Conservation (phyloP, 1,139 yeast genomes). For the Geotrichum candidum region DNA sequence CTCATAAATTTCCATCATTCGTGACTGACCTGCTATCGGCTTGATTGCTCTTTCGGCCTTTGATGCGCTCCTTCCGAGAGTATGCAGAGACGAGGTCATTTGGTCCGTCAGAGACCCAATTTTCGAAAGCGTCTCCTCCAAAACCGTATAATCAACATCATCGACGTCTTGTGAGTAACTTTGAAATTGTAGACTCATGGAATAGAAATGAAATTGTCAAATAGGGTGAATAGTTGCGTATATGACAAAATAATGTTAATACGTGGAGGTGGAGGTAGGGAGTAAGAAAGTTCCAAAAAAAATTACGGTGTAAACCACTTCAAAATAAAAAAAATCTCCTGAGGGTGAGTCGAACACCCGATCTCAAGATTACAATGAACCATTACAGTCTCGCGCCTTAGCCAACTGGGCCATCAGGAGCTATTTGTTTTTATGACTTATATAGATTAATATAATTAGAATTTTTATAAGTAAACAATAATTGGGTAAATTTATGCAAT, state of each 20-base stretch:
- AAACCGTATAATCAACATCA: conserved; percentile 78
- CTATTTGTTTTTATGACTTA: no score
- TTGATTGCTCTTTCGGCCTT: conserved; percentile 60
- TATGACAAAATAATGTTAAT: neutral
- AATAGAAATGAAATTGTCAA: neutral
- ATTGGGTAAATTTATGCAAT: no score
- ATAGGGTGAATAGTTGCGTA: neutral
- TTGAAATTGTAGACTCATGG: conserved; percentile 12
- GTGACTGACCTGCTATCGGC: conserved; percentile 66
- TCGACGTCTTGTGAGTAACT: conserved; percentile 36
- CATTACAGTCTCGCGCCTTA: conserved; percentile 76
- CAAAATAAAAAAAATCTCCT: conserved; percentile 46
- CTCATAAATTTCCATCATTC: conserved; percentile 50
- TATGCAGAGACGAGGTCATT: conserved; percentile 51
- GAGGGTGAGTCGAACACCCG: conserved; percentile 86
- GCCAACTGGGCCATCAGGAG: conserved; percentile 75
- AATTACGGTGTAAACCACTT: neutral
- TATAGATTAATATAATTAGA: no score
- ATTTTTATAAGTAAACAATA: no score
- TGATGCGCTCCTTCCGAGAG: conserved; percentile 52
- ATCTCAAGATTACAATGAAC: conserved; percentile 60
- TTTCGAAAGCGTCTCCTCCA: conserved; percentile 63
- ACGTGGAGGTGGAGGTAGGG: neutral
- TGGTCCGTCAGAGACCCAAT: conserved; percentile 53
- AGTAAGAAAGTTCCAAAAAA: neutral